These are phyloP conservation scores for Ophiobolus disseminans DNA, from an alignment of 2,329 filamentous ascomycete genomes.

Conservation along the genomic window DNA sequence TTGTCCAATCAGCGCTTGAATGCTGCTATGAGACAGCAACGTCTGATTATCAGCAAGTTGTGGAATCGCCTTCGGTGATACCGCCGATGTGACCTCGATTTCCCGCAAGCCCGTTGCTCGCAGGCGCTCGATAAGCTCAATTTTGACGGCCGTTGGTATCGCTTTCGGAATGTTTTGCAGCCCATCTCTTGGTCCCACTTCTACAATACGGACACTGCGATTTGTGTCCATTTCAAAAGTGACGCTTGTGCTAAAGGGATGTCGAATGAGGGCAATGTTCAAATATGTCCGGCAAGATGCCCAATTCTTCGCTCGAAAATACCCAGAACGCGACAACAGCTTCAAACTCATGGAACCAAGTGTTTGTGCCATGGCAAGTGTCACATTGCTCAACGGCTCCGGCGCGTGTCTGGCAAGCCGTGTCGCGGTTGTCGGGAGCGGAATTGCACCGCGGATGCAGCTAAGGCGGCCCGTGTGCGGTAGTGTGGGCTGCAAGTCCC, in stretches of 20 bases:
- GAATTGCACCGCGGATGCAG: too few species aligned
- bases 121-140: conserved; percentile 57
- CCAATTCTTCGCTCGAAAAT: too few species aligned
- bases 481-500: too few species aligned
- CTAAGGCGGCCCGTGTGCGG: too few species aligned
- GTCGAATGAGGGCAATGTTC: background rate
- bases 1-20: background rate
- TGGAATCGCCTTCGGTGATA: conserved; percentile 62
- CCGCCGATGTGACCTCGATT: conserved; percentile 62
- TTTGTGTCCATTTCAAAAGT: background rate
- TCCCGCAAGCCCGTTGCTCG: conserved; percentile 57
- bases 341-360: too few species aligned
- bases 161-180: conserved; percentile 61
- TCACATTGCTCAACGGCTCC: too few species aligned
- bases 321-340: too few species aligned
- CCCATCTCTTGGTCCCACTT: conserved; percentile 62
- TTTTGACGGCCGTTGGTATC: conserved; percentile 57
- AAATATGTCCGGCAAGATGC: too few species aligned
- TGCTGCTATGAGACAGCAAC: conserved; percentile 7
- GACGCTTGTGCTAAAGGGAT: background rate
- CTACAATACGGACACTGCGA: conserved; percentile 23
- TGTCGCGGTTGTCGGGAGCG: too few species aligned
- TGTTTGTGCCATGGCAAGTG: too few species aligned
- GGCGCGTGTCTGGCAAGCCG: too few species aligned
- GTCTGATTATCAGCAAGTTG: conserved; percentile 47